A percentile compares a stretch with the other conserved stretches of the same genome.
These are phyloP conservation scores for Termitomyces titanicus DNA, from an alignment of 768 basidiomycete genomes.

Conservation along the genomic window DNA sequence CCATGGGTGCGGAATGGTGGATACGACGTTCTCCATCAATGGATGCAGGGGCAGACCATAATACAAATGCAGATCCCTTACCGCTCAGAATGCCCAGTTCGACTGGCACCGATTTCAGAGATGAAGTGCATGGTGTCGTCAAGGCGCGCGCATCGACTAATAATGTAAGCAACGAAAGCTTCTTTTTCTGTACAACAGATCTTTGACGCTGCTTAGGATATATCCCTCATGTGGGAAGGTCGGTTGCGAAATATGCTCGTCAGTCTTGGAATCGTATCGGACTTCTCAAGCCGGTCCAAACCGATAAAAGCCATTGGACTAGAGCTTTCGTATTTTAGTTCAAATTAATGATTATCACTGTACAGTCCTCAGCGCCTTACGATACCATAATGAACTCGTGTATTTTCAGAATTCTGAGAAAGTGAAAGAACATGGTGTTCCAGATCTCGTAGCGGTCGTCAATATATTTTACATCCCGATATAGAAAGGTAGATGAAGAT, in stretches of 20 bases:
- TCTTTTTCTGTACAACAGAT: not conserved
- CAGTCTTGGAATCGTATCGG: conserved; percentile 87
- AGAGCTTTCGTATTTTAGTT: conserved; percentile 92
- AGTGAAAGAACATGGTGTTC: no score
- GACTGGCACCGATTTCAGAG: conserved; percentile 15
- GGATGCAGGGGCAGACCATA: conserved; percentile 24
- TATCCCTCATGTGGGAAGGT: conserved; percentile 93
- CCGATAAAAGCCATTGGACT: conserved; percentile 88
- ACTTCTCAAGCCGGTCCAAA: conserved; percentile 78
- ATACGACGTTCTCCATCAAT: conserved; percentile 53
- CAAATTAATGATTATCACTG: conserved; percentile 24
- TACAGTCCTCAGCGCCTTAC: not conserved
- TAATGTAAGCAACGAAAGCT: conserved; percentile 53
- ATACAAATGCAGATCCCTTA: conserved; percentile 13
- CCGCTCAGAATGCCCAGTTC: conserved; percentile 5
- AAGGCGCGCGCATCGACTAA: conserved; percentile 90
- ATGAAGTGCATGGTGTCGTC: conserved; percentile 72
- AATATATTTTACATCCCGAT: conserved; percentile 18
- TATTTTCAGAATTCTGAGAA: not conserved
- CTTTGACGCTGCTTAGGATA: conserved; percentile 47
- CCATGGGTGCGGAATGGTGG: conserved; percentile 97
- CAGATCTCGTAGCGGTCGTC: not conserved
- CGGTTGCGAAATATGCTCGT: conserved; percentile 86
- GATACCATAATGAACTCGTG: not conserved
- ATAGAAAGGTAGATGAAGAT: conserved; percentile 4